Base-by-base conservation (phyloP, 768 basidiomycete species). In the Leccinum obscurum region DNA sequence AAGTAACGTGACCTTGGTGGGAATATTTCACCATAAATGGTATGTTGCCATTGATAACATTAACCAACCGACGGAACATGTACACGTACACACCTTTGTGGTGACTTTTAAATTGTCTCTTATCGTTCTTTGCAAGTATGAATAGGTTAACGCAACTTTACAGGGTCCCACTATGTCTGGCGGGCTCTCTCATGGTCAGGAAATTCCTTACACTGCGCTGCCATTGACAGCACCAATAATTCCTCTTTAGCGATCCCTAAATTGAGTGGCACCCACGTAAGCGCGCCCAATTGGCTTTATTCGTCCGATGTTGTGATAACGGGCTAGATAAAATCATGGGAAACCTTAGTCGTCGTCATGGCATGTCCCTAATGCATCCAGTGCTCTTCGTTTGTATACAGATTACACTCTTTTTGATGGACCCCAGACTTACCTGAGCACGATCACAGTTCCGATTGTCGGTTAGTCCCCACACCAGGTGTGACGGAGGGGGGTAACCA, bases 191-290 rank as follows among this genome's bases (percentile, higher is more conserved):
- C 20, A 46, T 46, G 55, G 60, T 51, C 59, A 56, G 59, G 66
- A 55, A 48, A 37, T 35, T 37, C 10, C 37, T 20, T 58, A 32
- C 52, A 6, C 41, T 63, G 60, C 65, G 54, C 54, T 67, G 34
- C 34, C 66, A 68, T 70, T 70, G 70, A 71, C 69, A 69, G 67
- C 56, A 61, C 58, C 30, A 57, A 71, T 60, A 53, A 61, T 55
- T 66, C 65, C 53, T 58, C 63, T 62, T 63, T 67, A 30, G 58
- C 58, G 28, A 53, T 54, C 58, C 57, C 68, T 50, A 65, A 60
- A 63, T 62, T 54, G 52, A 67, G 62, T 39, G 20, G 34, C 49
- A 20, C 55, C 68, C 67, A 71, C 66, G 61, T 70, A 67, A 69
- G 55, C 59, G 59, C 55, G 55, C 66, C 32, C 55, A 37, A 35